Evolutionary conservation across 2,329 filamentous ascomycete species (phyloP).

Genomic region (Chrysoporthe cubensis): DNA sequence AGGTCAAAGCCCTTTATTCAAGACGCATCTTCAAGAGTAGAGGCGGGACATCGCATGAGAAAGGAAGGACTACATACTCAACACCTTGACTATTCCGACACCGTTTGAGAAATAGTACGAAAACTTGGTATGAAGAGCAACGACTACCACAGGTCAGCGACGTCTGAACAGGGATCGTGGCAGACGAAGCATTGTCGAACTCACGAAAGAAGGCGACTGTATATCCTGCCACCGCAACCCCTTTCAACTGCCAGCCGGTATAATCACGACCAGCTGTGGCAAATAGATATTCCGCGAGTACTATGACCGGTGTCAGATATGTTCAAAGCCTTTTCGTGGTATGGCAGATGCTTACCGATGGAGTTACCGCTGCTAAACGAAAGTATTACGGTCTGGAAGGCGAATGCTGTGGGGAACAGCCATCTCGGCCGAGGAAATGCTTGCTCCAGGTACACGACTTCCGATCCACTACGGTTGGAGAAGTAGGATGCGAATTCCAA

Average conservation of each 20-base stretch:
- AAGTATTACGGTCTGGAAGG: constrained; percentile 64
- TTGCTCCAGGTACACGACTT: constrained; percentile 72
- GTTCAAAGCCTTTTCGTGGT: neutral
- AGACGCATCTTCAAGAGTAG: neutral
- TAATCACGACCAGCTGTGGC: constrained; percentile 54
- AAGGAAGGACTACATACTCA: constrained; percentile 38
- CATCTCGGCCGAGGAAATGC: constrained; percentile 67
- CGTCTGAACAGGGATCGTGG: neutral
- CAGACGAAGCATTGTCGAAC: neutral
- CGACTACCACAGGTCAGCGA: constrained; percentile 23
- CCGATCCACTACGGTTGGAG: constrained; percentile 66
- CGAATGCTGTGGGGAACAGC: constrained; percentile 67
- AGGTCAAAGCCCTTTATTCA: neutral
- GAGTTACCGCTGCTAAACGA: constrained; percentile 70
- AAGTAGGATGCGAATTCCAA: constrained; percentile 69
- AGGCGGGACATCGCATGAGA: no score
- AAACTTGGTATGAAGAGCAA: constrained; percentile 55
- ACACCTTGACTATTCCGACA: constrained; percentile 60
- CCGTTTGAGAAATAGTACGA: constrained; percentile 57
- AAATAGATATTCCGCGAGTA: constrained; percentile 67
- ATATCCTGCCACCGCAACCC: constrained; percentile 67
- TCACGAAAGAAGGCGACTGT: constrained; percentile 57
- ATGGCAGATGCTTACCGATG: constrained; percentile 44
- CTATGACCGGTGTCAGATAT: constrained; percentile 35
- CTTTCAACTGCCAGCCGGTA: constrained; percentile 67